These are phyloP conservation scores for Thielaviopsis musarum DNA, from an alignment of 2,329 filamentous ascomycete genomes.

Conservation along the genomic window DNA sequence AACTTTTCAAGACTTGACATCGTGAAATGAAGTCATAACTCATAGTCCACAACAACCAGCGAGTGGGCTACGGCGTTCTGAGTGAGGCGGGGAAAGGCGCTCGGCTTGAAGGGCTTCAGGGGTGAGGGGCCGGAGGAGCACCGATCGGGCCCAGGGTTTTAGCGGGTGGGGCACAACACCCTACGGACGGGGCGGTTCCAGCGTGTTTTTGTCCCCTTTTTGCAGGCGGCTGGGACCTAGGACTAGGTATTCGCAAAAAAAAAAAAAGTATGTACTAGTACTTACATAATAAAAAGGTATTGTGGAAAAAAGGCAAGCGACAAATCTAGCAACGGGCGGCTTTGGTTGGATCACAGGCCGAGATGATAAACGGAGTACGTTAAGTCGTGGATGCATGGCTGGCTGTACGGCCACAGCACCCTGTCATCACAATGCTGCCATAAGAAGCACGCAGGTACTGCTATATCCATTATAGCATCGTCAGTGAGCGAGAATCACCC, in stretches of 20 bases:
- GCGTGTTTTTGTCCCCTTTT: neutral
- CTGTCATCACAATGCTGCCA: neutral
- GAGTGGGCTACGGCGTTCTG: neutral
- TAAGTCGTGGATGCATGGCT: neutral
- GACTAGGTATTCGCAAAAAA: neutral
- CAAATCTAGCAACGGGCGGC: neutral
- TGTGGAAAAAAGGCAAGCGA: neutral
- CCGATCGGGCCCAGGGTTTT: conserved; percentile 9
- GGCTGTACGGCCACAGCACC: neutral
- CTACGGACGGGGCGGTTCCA: neutral
- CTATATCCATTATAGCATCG: neutral
- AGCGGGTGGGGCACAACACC: neutral
- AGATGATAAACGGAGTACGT: neutral
- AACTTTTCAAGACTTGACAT: too few species aligned
- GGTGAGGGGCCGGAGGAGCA: conserved; percentile 11
- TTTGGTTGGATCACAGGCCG: neutral
- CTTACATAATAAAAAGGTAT: neutral
- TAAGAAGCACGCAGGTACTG: neutral
- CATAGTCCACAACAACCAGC: neutral
- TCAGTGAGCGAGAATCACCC: neutral
- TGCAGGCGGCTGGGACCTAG: neutral
- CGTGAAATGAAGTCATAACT: neutral
- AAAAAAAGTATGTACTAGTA: neutral
- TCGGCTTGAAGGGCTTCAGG: conserved; percentile 2
- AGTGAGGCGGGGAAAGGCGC: neutral